These are phyloP conservation scores for Cyclotella baltica DNA, from an alignment of 108 stramenopile species.

Conservation along the genomic window DNA sequence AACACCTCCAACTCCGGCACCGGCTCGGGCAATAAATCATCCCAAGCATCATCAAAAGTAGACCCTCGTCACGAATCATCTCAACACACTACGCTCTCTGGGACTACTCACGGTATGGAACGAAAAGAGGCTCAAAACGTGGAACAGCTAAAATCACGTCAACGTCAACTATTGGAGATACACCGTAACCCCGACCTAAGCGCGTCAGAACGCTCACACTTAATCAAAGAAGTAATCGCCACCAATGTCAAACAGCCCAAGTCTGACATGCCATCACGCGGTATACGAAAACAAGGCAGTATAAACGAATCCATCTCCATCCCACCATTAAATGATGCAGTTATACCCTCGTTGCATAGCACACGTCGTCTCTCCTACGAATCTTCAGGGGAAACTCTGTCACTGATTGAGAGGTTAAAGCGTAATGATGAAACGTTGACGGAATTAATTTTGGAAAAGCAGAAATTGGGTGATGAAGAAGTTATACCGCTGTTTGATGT, in stretches of 20 bases:
- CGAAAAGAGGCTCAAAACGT: not conserved
- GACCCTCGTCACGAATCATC: not conserved
- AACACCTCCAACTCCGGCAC: conserved; percentile 8
- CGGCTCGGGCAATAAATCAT: not conserved
- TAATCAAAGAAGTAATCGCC: conserved; percentile 23
- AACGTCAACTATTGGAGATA: conserved; percentile 22
- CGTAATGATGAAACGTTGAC: conserved; percentile 14
- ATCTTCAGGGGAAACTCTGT: not conserved
- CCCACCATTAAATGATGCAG: not conserved
- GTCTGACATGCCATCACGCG: not conserved
- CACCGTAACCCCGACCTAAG: conserved; percentile 17
- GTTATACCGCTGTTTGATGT: conserved; percentile 35
- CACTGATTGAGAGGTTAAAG: conserved; percentile 1
- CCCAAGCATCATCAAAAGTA: not conserved
- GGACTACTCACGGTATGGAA: conserved; percentile 1
- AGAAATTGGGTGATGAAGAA: conserved; percentile 19
- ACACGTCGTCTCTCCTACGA: not conserved
- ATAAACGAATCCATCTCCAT: not conserved
- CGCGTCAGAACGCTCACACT: not conserved
- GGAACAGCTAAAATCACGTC: conserved; percentile 9
- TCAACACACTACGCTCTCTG: not conserved
- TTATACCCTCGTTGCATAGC: not conserved
- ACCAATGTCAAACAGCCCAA: not conserved
- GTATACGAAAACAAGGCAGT: not conserved
- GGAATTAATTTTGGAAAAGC: conserved; percentile 11